Percentiles rank a stretch among this genome's conserved stretches.
phyloP scores from a whole-genome alignment of 306 rosid species.

The Boehmeria nivea region DNA sequence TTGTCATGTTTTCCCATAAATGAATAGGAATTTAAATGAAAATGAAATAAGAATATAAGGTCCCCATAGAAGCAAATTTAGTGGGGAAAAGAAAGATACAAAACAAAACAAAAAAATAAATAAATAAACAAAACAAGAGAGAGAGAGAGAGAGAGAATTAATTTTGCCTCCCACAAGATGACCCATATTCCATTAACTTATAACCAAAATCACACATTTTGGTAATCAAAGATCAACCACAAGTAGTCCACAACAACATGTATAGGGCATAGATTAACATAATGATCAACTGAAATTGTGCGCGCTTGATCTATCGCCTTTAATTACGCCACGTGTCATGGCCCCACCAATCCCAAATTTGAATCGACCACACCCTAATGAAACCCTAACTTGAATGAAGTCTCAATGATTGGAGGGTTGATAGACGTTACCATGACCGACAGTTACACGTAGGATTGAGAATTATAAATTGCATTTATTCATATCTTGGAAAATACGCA shows the following conservation, averaged over 20 bases:
- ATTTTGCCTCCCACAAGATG: no score
- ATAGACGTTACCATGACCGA: slow-evolving; percentile 37
- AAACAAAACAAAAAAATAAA: neutral
- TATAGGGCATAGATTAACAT: no score
- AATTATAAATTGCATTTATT: slow-evolving; percentile 11
- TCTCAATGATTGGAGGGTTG: slow-evolving; percentile 29
- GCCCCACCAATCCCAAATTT: neutral
- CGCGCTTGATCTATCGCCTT: neutral
- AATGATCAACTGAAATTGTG: no score
- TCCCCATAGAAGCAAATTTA: neutral
- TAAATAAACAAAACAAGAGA: neutral
- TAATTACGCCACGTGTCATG: neutral
- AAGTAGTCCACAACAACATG: no score
- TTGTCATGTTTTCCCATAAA: no score
- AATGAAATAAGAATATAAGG: neutral
- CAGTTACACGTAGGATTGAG: slow-evolving; percentile 31
- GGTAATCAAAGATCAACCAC: neutral
- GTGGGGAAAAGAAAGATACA: neutral
- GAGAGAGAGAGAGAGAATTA: neutral
- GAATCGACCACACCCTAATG: neutral
- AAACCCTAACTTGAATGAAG: slow-evolving; percentile 3
- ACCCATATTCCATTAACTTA: neutral
- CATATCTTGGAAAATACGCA: slow-evolving; percentile 30
- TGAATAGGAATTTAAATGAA: slow-evolving; percentile 7
- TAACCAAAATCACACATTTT: neutral